Percentiles rank a stretch among this genome's conserved stretches.
These are phyloP conservation scores for Fusarium tupiense DNA, from an alignment of 2,329 filamentous ascomycete genomes.

Conservation along the genomic window DNA sequence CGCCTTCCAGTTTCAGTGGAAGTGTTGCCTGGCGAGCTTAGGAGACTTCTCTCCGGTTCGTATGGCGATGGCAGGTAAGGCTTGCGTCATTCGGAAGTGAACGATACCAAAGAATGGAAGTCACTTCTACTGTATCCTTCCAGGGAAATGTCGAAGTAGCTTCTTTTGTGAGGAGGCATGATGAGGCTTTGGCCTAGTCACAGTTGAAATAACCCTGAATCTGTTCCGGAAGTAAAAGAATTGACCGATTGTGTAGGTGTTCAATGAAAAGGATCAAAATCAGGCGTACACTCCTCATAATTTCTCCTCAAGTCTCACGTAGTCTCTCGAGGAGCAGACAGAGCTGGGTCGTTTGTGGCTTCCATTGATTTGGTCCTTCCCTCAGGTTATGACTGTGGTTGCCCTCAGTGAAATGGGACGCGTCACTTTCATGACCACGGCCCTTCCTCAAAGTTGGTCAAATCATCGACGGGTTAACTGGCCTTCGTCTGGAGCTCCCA, in stretches of 20 bases:
- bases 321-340: rapidly evolving
- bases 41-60: background rate
- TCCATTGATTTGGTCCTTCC: no score
- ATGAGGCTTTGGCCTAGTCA: background rate
- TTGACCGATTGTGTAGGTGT: background rate
- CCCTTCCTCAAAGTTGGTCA: background rate
- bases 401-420: background rate
- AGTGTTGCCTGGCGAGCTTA: rapidly evolving
- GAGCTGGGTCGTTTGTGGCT: background rate
- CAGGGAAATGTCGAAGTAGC: rapidly evolving
- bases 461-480: background rate
- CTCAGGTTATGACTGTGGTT: no score
- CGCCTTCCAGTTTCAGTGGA: background rate
- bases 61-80: background rate
- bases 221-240: rapidly evolving
- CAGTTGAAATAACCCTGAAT: rapidly evolving
- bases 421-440: background rate
- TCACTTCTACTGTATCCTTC: background rate
- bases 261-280: background rate
- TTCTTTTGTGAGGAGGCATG: rapidly evolving
- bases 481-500: background rate
- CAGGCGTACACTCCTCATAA: background rate
- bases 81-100: rapidly evolving
- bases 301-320: rapidly evolving
- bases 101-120: background rate